Evolutionary conservation across 2,329 filamentous ascomycete genomes (phyloP), one percentile per base, ranked within the genome.

Genomic region (Tetracladium maxilliforme): DNA sequence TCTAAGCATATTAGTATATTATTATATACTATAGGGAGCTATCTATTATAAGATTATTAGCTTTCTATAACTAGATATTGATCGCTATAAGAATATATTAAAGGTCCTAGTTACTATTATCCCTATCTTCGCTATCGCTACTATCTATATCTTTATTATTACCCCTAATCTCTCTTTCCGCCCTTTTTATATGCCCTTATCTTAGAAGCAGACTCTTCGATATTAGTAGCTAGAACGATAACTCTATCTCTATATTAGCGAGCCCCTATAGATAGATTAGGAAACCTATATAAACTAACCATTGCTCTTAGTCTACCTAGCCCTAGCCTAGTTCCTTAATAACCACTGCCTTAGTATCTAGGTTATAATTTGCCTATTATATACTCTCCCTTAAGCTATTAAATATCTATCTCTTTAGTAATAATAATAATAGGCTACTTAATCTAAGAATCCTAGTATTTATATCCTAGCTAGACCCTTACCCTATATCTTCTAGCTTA

Each of bases 1-100:
- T 33, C 26, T 33, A 30, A 6, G 31, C 29, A n/a, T 9, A 12
- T 24, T 35, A 10, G 21, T 35, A 12, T 7, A 15, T 35, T 13
- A 35, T 33, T 24, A 29, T 35, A 10, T 24, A 16, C 17, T 28
- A 14, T 15, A 15, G 30, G 11, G 13, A 36, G 16, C 23, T 30
- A 16, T 36, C 19, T n/a, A 21, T 33, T 12, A 16, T 33, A 14
- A 33, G 28, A 22, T 18, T 14, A 15, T 34, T 32, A 7, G 16
- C 22, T n/a, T 32, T 21, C 25, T 23, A 20, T 10, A 35, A 27
- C 11, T 31, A 16, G 11, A 22, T 25, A 21, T 34, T 11, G 11
- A 23, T 23, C 4, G 18, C 17, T 23, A 16, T 25, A 16, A 33
- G 19, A 16, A 33, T 30, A 11, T 28, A 22, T n/a, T 25, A 16